Percentiles rank a stretch among this genome's conserved stretches.
phyloP scores from a whole-genome alignment of 495 filamentous ascomycete genomes.

The Penicillium subrubescens region DNA sequence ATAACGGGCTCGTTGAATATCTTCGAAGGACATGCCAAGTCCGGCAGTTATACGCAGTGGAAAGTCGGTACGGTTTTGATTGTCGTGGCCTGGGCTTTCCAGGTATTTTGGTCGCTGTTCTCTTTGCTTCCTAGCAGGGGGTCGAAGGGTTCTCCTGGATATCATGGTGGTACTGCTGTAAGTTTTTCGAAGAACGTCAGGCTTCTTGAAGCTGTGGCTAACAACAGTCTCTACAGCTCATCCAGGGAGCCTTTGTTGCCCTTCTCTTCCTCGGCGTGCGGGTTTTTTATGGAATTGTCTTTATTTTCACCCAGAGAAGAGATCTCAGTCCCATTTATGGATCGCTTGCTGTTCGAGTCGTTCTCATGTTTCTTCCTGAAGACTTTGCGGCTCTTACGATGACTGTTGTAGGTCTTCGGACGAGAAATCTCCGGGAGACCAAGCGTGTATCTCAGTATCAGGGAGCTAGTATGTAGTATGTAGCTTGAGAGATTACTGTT shows the following conservation, averaged over 20 bases:
- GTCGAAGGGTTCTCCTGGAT: neutral
- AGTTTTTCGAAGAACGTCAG: neutral
- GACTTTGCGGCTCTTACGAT: neutral
- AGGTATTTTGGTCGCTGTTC: neutral
- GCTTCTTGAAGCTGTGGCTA: neutral
- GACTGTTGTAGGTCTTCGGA: neutral
- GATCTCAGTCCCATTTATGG: conserved; percentile 11
- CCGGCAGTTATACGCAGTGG: neutral
- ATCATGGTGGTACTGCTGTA: conserved; percentile 1
- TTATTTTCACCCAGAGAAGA: neutral
- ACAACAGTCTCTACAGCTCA: neutral
- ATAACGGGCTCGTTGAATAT: neutral
- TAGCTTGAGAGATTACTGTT: too few relatives aligned
- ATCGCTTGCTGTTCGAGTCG: conserved; percentile 5
- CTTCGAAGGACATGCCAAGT: neutral
- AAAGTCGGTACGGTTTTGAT: neutral
- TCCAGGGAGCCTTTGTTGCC: neutral
- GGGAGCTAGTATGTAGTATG: too few relatives aligned
- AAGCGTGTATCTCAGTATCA: neutral
- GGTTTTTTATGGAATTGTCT: neutral
- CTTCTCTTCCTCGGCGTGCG: neutral
- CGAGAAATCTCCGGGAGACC: neutral
- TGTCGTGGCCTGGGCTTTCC: neutral
- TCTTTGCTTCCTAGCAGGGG: neutral
- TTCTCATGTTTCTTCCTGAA: conserved; percentile 15